These are phyloP conservation scores for Komagataella phaffii DNA, from an alignment of 805 yeast species.

Conservation along the genomic window DNA sequence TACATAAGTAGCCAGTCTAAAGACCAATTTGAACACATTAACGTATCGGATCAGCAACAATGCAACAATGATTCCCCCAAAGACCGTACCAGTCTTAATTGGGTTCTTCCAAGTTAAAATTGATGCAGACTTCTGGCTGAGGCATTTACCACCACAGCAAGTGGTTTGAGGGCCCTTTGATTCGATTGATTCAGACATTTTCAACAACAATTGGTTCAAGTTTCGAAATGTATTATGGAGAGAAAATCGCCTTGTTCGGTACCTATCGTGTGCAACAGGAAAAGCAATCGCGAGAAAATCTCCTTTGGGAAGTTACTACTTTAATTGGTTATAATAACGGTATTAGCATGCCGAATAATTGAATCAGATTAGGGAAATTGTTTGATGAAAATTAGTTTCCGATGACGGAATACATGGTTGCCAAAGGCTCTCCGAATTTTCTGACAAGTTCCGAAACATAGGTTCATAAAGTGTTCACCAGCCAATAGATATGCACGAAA, in stretches of 20 bases:
- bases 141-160: conserved; percentile 18
- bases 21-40: conserved; percentile 46
- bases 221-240: not conserved
- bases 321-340: not conserved
- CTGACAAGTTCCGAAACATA: not conserved
- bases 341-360: too few relatives aligned
- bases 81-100: conserved; percentile 58
- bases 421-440: not conserved
- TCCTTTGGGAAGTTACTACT: not conserved
- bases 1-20: conserved; percentile 45
- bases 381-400: not conserved
- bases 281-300: not conserved
- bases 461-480: not conserved
- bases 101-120: conserved; percentile 72
- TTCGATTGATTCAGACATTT: not conserved
- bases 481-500: not conserved
- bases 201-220: not conserved
- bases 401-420: not conserved
- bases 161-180: conserved; percentile 4
- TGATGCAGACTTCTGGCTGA: conserved; percentile 11
- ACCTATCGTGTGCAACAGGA: not conserved
- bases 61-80: conserved; percentile 45
- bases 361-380: not conserved
- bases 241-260: not conserved
- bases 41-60: conserved; percentile 48